Evolutionary conservation across 495 filamentous ascomycete genomes (phyloP).

Genomic region (Aspergillus cristatus): DNA sequence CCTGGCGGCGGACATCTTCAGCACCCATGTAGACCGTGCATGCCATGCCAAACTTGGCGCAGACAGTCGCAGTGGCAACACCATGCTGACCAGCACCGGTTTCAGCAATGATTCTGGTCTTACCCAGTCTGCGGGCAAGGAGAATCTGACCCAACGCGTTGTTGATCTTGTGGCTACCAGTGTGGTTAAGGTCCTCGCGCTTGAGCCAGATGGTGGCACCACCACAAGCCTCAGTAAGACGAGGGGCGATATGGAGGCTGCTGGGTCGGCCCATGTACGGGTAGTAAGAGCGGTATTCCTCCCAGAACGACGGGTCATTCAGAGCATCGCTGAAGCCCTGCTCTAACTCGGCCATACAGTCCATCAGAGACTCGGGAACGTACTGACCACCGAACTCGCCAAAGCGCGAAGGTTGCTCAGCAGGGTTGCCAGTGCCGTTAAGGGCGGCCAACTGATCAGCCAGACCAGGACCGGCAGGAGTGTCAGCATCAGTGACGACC

Average conservation of each 20-base stretch:
- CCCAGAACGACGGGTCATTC: conserved; percentile 88
- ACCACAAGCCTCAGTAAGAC: conserved; percentile 78
- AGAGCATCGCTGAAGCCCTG: conserved; percentile 78
- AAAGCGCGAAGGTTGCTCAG: conserved; percentile 70
- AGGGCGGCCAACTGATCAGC: conserved; percentile 66
- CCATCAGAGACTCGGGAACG: conserved; percentile 95
- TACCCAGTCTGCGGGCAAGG: conserved; percentile 70
- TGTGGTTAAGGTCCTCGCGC: conserved; percentile 86
- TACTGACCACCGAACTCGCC: conserved; percentile 99
- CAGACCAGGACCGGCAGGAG: conserved; percentile 49
- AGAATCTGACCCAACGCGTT: conserved; percentile 88
- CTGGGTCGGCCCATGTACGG: conserved; percentile 95
- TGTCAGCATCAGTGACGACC: conserved; percentile 53
- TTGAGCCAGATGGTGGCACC: conserved; percentile 95
- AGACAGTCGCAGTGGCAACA: conserved; percentile 92
- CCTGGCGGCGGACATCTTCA: conserved; percentile 87
- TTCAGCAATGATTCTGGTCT: conserved; percentile 91
- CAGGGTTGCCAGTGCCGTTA: conserved; percentile 44
- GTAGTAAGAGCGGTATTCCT: conserved; percentile 94
- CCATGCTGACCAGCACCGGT: conserved; percentile 96
- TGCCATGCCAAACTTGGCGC: conserved; percentile 91
- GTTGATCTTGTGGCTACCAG: conserved; percentile 91
- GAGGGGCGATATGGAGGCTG: conserved; percentile 78
- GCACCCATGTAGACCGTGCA: conserved; percentile 96
- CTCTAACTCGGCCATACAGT: conserved; percentile 87